Base-by-base conservation (phyloP, 805 yeast genomes). In the Yarrowia alimentaria region DNA sequence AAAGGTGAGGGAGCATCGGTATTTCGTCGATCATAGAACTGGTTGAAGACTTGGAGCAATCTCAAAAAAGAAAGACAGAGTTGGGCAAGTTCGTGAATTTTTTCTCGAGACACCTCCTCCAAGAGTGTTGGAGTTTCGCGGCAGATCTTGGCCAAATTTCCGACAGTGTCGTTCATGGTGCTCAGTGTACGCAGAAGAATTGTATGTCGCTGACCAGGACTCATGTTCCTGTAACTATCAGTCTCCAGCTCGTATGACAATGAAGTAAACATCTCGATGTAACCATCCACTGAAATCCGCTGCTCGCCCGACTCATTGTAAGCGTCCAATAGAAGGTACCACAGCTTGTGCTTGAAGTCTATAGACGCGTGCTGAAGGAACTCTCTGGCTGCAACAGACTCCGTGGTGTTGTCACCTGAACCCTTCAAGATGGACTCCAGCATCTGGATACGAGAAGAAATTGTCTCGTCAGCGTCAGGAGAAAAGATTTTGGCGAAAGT, bases 281-380 rank as follows among this genome's bases (percentile, higher is more conserved):
- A 60, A 3, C 71, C 70, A 34, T 77, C 78, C 56, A 83, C 76
- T 0, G 85, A 80, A 13, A 59, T 57, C 30, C 73, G 69, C 25
- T 74, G 71, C 18, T 73, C 70, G 0, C 64, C 63, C 2, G 62
- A 58, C 3, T 60, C 61, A 11, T 65, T 61, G 58, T 83, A 85
- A 51, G 75, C 74, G 55, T 75, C 78, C 40, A 87, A 72, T 13
- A 90, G 68, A 18, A 83, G 73, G 24, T 77, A 78, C 95, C 97
- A 90, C 2, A 93, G 66, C 50, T 81, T 81, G 29, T 89, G 67
- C 52, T 77, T 78, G 61, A 88, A 74, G 17, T 78, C 82, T 17
- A 83, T 68, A 0, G 93, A 78, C 0, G 94, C 79, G 10, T 69
- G 70, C 3, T 70, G 66, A 12, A 93, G 69, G 60, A 91, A 87